Conservation (phyloP, 768 basidiomycete species). For the Kwoniella sp. region DNA sequence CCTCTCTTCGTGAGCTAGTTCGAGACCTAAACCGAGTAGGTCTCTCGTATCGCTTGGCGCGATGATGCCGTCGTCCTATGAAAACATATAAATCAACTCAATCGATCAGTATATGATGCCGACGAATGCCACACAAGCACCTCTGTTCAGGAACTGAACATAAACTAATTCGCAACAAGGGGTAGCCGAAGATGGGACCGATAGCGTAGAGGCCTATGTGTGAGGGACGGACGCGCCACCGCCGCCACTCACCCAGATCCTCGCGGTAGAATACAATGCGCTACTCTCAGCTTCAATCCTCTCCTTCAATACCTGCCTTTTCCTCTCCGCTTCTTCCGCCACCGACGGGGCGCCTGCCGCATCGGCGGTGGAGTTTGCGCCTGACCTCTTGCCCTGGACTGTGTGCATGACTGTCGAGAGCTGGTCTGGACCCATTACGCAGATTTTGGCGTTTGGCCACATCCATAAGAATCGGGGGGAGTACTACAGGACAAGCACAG, state of each 20-base stretch:
- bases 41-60: slow-evolving; percentile 84
- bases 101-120: too few relatives aligned
- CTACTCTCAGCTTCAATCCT: slow-evolving; percentile 89
- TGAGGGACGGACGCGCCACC: too few relatives aligned
- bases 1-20: slow-evolving; percentile 61
- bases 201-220: too few relatives aligned
- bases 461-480: slow-evolving; percentile 95
- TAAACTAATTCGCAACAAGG: too few relatives aligned
- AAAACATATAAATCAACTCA: too few relatives aligned
- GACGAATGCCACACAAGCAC: too few relatives aligned
- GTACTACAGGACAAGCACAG: slow-evolving; percentile 70
- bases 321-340: slow-evolving; percentile 17
- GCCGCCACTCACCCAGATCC: slow-evolving; percentile 69
- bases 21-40: slow-evolving; percentile 82
- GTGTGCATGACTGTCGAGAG: slow-evolving; percentile 89
- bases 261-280: slow-evolving; percentile 82
- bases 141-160: too few relatives aligned
- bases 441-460: slow-evolving; percentile 97
- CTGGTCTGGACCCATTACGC: slow-evolving; percentile 93
- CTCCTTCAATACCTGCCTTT: slow-evolving; percentile 61
- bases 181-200: too few relatives aligned
- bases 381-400: slow-evolving; percentile 68
- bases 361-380: slow-evolving; percentile 11
- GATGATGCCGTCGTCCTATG: slow-evolving; percentile 63
- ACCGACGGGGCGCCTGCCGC: background rate